Evolutionary conservation across 2,329 filamentous ascomycete genomes (phyloP).

Genomic region (Didymella arachidicola): DNA sequence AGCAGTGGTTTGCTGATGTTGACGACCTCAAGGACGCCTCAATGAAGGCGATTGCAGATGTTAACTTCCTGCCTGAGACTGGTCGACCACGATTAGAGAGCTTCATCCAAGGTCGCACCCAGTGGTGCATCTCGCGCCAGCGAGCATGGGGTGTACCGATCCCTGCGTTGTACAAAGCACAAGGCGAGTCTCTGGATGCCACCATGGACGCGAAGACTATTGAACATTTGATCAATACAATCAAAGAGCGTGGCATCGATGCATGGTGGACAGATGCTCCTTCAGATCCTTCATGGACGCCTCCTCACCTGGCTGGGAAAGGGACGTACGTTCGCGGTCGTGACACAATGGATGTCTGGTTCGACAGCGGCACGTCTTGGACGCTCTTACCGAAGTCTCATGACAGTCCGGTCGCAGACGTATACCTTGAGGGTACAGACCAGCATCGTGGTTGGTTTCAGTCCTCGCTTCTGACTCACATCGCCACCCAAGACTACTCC

Average conservation of each 20-base stretch:
- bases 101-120: slow-evolving; percentile 85
- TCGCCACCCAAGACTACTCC: slow-evolving; percentile 65
- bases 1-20: slow-evolving; percentile 98
- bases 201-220: slow-evolving; percentile 82
- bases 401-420: slow-evolving; percentile 68
- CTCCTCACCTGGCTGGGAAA: slow-evolving; percentile 64
- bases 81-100: slow-evolving; percentile 79
- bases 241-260: slow-evolving; percentile 81
- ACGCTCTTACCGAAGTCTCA: slow-evolving; percentile 53
- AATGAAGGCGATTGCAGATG: slow-evolving; percentile 71
- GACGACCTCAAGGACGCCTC: slow-evolving; percentile 79
- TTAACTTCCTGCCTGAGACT: slow-evolving; percentile 79
- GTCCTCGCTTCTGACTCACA: slow-evolving; percentile 87
- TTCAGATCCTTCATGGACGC: slow-evolving; percentile 81
- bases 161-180: slow-evolving; percentile 79
- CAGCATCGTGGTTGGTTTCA: slow-evolving; percentile 99
- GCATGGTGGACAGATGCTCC: slow-evolving; percentile 90
- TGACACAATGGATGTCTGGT: slow-evolving; percentile 99
- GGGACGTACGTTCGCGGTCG: slow-evolving; percentile 74
- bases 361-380: slow-evolving; percentile 97
- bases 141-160: slow-evolving; percentile 97
- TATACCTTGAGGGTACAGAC: slow-evolving; percentile 93
- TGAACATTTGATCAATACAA: slow-evolving; percentile 81
- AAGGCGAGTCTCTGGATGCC: slow-evolving; percentile 68
- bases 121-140: slow-evolving; percentile 98